These are phyloP conservation scores for Luffa acutangula DNA, from an alignment of 306 rosid species.

Conservation along the genomic window DNA sequence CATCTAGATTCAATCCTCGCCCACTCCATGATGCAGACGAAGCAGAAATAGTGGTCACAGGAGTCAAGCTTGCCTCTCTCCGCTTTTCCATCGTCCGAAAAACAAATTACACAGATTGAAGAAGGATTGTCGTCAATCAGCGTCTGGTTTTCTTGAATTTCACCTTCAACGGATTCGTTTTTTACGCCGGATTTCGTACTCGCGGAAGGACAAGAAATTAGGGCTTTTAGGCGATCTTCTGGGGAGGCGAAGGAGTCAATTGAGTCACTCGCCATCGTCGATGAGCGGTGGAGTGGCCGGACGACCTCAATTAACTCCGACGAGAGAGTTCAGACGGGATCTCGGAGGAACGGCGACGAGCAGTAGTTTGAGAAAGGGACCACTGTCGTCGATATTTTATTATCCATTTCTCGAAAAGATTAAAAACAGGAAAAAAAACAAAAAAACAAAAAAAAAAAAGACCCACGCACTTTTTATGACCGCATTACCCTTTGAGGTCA, in stretches of 20 bases:
- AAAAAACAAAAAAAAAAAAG: not conserved
- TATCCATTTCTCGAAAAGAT: not conserved
- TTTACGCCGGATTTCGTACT: not conserved
- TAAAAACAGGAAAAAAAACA: not conserved
- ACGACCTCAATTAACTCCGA: not conserved
- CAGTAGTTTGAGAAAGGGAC: not conserved
- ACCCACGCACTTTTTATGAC: no score
- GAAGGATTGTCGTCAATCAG: constrained; percentile 5
- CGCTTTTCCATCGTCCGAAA: constrained; percentile 26
- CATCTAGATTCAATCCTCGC: constrained; percentile 70
- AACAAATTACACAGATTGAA: constrained; percentile 52
- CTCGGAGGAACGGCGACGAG: not conserved
- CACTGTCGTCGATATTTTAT: not conserved
- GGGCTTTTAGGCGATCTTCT: constrained; percentile 33
- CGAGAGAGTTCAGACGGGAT: not conserved
- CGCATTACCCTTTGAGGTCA: no score
- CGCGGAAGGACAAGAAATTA: not conserved
- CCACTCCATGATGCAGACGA: constrained; percentile 77
- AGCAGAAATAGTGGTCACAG: constrained; percentile 73
- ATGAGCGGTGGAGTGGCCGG: not conserved
- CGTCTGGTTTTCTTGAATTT: not conserved
- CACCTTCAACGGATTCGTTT: not conserved
- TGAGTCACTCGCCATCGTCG: constrained; percentile 26
- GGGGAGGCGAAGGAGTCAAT: constrained; percentile 9
- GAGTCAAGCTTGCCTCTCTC: constrained; percentile 57